Evolutionary conservation across 768 basidiomycete species (phyloP).

Genomic region (Pleurotus tuoliensis): DNA sequence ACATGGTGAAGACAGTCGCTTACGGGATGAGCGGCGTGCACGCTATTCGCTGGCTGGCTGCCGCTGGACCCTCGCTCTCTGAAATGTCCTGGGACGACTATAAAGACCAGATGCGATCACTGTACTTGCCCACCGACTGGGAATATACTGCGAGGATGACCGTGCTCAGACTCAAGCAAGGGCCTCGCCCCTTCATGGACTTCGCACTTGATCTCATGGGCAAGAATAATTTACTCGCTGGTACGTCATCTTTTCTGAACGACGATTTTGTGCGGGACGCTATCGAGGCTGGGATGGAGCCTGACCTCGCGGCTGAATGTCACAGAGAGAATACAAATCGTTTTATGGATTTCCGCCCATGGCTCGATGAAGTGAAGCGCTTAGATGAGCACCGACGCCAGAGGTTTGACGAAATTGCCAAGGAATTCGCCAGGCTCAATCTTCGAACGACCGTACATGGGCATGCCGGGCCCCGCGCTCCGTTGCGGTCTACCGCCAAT

Average conservation of each 20-base stretch:
- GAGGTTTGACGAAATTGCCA: too few relatives aligned
- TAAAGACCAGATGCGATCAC: slow-evolving; percentile 5
- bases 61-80: slow-evolving; percentile 6
- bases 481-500: too few relatives aligned
- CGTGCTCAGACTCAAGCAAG: not conserved
- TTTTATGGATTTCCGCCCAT: too few relatives aligned
- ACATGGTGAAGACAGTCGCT: not conserved
- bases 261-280: slow-evolving; percentile 7
- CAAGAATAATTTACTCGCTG: slow-evolving; percentile 13
- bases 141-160: not conserved
- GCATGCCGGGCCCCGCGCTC: too few relatives aligned
- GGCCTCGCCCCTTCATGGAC: slow-evolving; percentile 11
- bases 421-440: too few relatives aligned
- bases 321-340: not conserved
- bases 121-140: slow-evolving; percentile 17
- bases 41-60: slow-evolving; percentile 7
- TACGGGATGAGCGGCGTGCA: not conserved
- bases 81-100: slow-evolving; percentile 13
- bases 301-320: slow-evolving; percentile 7
- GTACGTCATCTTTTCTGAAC: slow-evolving; percentile 9
- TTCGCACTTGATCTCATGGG: slow-evolving; percentile 11
- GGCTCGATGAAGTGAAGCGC: too few relatives aligned
- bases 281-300: slow-evolving; percentile 14
- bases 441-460: too few relatives aligned
- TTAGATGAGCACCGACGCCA: too few relatives aligned